Evolutionary conservation across 75 land plant species (phyloP), one percentile per base, ranked within the genome.

Genomic region (Pseudotsuga menziesii): DNA sequence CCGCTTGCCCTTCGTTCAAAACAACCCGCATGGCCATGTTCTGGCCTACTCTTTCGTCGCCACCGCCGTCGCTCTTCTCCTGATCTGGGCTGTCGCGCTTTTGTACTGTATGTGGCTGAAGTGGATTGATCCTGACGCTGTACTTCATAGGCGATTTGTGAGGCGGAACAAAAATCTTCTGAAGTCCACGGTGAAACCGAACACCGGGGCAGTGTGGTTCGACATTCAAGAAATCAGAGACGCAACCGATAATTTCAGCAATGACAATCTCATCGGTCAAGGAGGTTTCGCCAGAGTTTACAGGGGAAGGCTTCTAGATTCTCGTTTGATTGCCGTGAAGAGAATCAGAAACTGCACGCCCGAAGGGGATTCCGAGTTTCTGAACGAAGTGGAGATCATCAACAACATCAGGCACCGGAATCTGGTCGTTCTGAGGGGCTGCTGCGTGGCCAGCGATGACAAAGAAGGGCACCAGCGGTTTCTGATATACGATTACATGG

Each of bases 251-350:
- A 61, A 83, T 57, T 85, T 81, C 52, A 78, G 44, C 76, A 80
- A 71, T 41, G 41, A 71, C 2, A 61, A 76, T 44, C 56, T 81
- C 11, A 79, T 85, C 48, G 86, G 86, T 2, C 80, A 73, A 13
- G 86, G 86, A 16, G 83, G 84, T 0, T 82, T 82, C 20, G 86
- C 80, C 13, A 77, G 73, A 56, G 83, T 85, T 1, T 81, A 81
- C 64, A 85, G 81, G 44, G 83, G 86, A n/a, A 57, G 20, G 59
- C 48, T 44, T 57, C 35, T 69, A 73, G 79, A 74, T 74, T 44
- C 48, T 44, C 48, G 48, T 0, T 8, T 5, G 48, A 44, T 44
- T 8, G 48, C 48, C 8, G 48, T 44, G 48, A 44, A 44, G 5
- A 44, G 48, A 44, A 6, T 44, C 48, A 44, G 48, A 44, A 44